Conservation (phyloP, 768 basidiomycete genomes). For the Hygrophorus pudorinus region DNA sequence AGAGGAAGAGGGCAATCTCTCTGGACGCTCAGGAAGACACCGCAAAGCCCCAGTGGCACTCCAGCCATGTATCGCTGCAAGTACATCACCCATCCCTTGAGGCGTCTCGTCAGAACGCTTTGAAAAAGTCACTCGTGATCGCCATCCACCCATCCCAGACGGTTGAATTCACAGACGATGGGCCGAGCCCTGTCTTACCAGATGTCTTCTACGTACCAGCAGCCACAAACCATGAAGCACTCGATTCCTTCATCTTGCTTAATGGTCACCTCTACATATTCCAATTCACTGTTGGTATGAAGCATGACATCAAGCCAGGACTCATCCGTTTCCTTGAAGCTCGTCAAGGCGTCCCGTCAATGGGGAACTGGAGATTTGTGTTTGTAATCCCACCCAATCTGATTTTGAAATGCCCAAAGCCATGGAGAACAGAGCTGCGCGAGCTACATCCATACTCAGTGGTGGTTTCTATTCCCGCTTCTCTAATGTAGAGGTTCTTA, state of each 20-base stretch:
- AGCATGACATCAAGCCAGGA: slow-evolving; percentile 7
- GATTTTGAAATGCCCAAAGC: slow-evolving; percentile 7
- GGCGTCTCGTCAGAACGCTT: slow-evolving; percentile 2
- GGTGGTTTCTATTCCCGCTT: too few species aligned
- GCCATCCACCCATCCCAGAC: background rate
- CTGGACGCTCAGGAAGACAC: background rate
- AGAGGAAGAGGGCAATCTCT: too few species aligned
- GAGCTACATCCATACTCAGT: too few species aligned
- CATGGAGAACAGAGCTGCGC: too few species aligned
- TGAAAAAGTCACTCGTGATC: background rate
- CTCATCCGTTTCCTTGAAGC: slow-evolving; percentile 1
- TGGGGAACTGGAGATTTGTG: slow-evolving; percentile 6
- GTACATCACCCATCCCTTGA: slow-evolving; percentile 4
- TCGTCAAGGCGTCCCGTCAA: slow-evolving; percentile 2
- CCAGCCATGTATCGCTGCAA: slow-evolving; percentile 6
- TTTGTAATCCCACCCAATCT: slow-evolving; percentile 6
- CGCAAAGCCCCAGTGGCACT: slow-evolving; percentile 7
- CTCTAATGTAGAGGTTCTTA: too few species aligned
- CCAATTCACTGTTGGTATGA: slow-evolving; percentile 7
- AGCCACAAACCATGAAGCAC: slow-evolving; percentile 7
- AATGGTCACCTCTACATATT: slow-evolving; percentile 10
- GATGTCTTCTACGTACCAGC: slow-evolving; percentile 10
- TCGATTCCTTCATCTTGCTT: slow-evolving; percentile 11
- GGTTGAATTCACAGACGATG: slow-evolving; percentile 3
- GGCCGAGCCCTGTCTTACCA: background rate